phyloP scores from a whole-genome alignment of 2,329 filamentous ascomycete genomes.

The Magnaporthiopsis incrustans region DNA sequence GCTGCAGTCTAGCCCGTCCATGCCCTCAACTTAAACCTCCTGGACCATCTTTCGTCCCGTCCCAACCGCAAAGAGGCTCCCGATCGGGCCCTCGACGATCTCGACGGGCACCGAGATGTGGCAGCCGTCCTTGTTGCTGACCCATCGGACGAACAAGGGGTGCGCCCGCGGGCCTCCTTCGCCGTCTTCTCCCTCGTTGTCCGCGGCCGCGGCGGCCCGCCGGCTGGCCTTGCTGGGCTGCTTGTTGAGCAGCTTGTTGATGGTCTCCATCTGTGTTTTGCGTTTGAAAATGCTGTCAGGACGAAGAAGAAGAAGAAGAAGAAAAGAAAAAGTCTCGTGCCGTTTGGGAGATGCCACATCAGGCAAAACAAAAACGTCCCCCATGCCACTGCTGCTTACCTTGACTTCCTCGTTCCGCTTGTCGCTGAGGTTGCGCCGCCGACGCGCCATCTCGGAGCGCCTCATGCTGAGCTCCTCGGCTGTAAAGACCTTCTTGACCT shows the following conservation, averaged over 20 bases:
- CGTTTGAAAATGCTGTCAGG: not conserved
- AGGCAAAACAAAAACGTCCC: not conserved
- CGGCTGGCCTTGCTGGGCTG: slow-evolving; percentile 66
- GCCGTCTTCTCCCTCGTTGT: slow-evolving; percentile 27
- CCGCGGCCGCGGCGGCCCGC: slow-evolving; percentile 37
- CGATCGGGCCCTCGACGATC: slow-evolving; percentile 56
- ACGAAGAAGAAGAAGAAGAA: not conserved
- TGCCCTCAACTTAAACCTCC: slow-evolving; percentile 33
- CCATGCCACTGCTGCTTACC: slow-evolving; percentile 28
- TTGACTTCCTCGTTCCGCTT: slow-evolving; percentile 59
- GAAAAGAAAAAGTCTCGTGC: too few species aligned
- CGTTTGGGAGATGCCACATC: not conserved
- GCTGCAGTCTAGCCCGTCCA: too few species aligned
- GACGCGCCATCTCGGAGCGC: slow-evolving; percentile 53
- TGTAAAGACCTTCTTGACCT: slow-evolving; percentile 55
- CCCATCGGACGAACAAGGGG: slow-evolving; percentile 61
- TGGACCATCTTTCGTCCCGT: slow-evolving; percentile 41
- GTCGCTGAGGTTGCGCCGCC: slow-evolving; percentile 54
- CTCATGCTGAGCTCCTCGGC: slow-evolving; percentile 56
- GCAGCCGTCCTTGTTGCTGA: slow-evolving; percentile 58
- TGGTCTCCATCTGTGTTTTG: slow-evolving; percentile 66
- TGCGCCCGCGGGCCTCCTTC: slow-evolving; percentile 20
- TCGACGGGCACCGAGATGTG: slow-evolving; percentile 58
- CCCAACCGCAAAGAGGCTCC: slow-evolving; percentile 43
- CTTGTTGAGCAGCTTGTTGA: slow-evolving; percentile 83